Evolutionary conservation across 305 asterid genomes (phyloP).

Genomic region (Fraxinus albicans): DNA sequence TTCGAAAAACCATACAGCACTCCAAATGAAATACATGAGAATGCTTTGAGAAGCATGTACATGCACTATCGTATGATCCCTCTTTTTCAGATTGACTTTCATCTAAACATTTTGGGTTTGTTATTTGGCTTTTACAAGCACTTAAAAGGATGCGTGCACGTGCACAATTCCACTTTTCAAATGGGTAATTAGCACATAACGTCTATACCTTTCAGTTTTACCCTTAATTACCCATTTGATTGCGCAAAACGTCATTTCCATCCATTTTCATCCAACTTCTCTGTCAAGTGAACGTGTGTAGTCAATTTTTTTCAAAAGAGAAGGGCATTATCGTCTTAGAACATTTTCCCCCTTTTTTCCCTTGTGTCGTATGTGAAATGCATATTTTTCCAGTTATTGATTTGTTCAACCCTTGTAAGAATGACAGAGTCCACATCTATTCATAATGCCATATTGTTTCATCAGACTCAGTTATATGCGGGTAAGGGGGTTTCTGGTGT

Average conservation of each 20-base stretch:
- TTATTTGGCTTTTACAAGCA: background rate
- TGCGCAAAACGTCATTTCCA: background rate
- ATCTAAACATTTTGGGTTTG: background rate
- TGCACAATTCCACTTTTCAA: background rate
- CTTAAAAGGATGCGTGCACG: background rate
- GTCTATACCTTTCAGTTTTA: background rate
- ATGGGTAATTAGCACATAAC: background rate
- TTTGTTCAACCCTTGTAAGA: background rate
- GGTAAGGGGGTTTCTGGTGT: background rate
- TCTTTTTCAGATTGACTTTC: background rate
- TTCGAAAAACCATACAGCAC: background rate
- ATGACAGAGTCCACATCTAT: background rate
- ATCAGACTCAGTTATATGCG: background rate
- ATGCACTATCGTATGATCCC: background rate
- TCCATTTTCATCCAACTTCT: background rate
- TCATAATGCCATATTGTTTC: background rate
- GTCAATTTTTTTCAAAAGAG: background rate
- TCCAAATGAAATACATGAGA: background rate
- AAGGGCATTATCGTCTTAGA: background rate
- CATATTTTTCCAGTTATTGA: background rate
- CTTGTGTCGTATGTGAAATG: background rate
- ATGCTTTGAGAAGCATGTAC: background rate
- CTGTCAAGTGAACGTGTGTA: background rate
- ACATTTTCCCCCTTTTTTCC: background rate
- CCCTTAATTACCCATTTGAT: background rate